Base-by-base conservation (phyloP, 352 stramenopile species). In the Thraustotheca clavata region DNA sequence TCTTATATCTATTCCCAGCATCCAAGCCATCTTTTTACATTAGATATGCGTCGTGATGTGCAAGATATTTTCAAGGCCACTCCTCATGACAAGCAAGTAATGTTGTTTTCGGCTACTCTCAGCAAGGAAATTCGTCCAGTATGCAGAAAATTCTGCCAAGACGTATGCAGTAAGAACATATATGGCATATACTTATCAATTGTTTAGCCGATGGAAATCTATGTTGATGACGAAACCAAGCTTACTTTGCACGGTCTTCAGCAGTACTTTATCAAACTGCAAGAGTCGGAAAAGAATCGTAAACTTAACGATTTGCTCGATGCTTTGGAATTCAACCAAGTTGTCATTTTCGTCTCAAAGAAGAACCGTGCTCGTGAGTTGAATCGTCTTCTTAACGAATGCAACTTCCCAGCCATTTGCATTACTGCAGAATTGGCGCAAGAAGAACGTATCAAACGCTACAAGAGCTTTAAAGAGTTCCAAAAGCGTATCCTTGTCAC, bases 401-500 rank as follows among this genome's bases (percentile, higher is more conserved):
- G 96, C 83, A 99, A 99, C 90, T 99, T 99, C 79, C 97, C 97
- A 54, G 98, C 95, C 55, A 99, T 99, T 62, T 99, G 96, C 81
- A 99, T 99, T 72, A 98, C 98, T 76, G 95, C 92, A 40, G 92
- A 97, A 59, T 89, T 99, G 76, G 90, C 87, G 35, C 96, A 99
- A 79, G 94, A 99, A 63, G 96, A 99, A 76, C 91, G 88, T 73
- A 98, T 99, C 73, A 91, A 96, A 69, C 84, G 96, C 41, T 99
- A 99, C 93, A 99, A 99, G 83, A 96, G 91, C 70, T 99, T 99
- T 82, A 99, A 99, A 84, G 95, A 99, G 61, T 99, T 99, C 79
- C 94, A 99, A 80, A 98, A 98, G 73, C 96, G 97, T 75, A 99
- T 99, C 73, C 83, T 99, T 48, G 96, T 99, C 36, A 98, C 97